Percentiles rank a stretch among this genome's conserved stretches.
These are phyloP conservation scores for Aphanomyces stellatus DNA, from an alignment of 352 stramenopile genomes.

Conservation along the genomic window DNA sequence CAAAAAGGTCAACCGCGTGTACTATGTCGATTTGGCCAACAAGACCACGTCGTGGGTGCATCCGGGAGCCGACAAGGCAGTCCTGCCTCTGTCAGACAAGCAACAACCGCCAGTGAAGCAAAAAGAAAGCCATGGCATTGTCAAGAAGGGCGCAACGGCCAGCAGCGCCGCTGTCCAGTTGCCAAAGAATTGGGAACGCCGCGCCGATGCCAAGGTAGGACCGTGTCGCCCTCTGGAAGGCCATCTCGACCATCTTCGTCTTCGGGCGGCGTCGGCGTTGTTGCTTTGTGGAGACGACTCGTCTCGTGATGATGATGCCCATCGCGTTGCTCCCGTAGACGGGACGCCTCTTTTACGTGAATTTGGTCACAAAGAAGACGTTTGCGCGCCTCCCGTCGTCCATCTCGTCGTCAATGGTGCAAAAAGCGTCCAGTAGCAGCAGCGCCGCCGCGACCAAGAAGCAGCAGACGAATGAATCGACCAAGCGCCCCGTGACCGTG, in stretches of 20 bases:
- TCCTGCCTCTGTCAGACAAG: neutral
- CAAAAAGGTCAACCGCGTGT: conserved; percentile 17
- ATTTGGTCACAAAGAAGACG: conserved; percentile 74
- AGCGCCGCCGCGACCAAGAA: too few species aligned
- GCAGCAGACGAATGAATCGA: conserved; percentile 18
- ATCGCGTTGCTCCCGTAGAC: too few species aligned
- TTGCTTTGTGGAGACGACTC: too few species aligned
- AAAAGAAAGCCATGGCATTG: too few species aligned
- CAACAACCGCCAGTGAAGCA: too few species aligned
- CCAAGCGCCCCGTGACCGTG: conserved; percentile 39
- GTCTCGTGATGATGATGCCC: too few species aligned
- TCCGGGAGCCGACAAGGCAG: neutral
- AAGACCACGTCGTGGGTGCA: conserved; percentile 20
- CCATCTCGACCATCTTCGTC: too few species aligned
- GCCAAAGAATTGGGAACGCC: conserved; percentile 69
- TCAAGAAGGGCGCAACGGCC: conserved; percentile 16
- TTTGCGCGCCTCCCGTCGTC: conserved; percentile 70
- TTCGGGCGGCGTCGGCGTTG: too few species aligned
- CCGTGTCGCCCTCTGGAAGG: neutral
- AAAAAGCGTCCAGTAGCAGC: too few species aligned
- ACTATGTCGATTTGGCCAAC: conserved; percentile 23
- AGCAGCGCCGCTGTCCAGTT: conserved; percentile 26
- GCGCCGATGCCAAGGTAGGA: conserved; percentile 50
- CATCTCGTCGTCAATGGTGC: conserved; percentile 59
- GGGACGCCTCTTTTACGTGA: conserved; percentile 71